A percentile compares a stretch with the other conserved stretches of the same genome.
Conservation (phyloP, 345 rosid species). For the Camelina laxa region DNA sequence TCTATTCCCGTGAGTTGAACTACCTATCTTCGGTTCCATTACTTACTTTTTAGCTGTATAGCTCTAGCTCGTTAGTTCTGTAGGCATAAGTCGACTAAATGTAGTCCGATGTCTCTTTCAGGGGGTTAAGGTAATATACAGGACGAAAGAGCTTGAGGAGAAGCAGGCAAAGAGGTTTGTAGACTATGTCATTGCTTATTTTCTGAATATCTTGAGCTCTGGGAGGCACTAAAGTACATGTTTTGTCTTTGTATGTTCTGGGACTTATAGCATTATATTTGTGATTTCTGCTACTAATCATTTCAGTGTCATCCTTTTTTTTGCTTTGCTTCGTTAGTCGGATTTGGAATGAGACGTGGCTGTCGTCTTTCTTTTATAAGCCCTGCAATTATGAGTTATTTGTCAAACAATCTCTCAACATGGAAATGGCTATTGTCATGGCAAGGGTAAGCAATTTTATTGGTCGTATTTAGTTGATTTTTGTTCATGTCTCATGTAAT, state of each 20-base stretch:
- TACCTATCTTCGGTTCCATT: conserved; percentile 6
- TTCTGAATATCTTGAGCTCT: not conserved
- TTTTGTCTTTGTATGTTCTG: conserved; percentile 16
- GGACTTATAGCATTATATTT: not conserved
- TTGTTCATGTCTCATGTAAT: conserved; percentile 18
- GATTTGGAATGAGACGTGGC: conserved; percentile 98
- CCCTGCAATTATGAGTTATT: conserved; percentile 97
- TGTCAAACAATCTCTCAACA: conserved; percentile 97
- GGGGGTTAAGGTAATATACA: conserved; percentile 88
- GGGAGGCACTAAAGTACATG: conserved; percentile 1
- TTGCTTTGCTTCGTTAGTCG: conserved; percentile 57
- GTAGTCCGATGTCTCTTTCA: conserved; percentile 41
- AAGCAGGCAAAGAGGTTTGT: conserved; percentile 86
- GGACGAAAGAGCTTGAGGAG: conserved; percentile 89
- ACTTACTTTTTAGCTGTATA: conserved; percentile 24
- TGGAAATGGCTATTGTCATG: conserved; percentile 99
- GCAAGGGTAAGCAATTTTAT: conserved; percentile 80
- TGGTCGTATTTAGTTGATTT: conserved; percentile 30
- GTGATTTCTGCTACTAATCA: conserved; percentile 23
- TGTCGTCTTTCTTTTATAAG: conserved; percentile 90
- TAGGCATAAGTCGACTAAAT: not conserved
- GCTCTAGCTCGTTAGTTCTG: conserved; percentile 11
- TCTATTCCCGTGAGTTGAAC: conserved; percentile 71
- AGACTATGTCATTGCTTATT: not conserved
- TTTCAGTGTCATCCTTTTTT: not conserved